Base-by-base conservation (phyloP, 1,139 yeast genomes). In the Suhomyces panamericanus region DNA sequence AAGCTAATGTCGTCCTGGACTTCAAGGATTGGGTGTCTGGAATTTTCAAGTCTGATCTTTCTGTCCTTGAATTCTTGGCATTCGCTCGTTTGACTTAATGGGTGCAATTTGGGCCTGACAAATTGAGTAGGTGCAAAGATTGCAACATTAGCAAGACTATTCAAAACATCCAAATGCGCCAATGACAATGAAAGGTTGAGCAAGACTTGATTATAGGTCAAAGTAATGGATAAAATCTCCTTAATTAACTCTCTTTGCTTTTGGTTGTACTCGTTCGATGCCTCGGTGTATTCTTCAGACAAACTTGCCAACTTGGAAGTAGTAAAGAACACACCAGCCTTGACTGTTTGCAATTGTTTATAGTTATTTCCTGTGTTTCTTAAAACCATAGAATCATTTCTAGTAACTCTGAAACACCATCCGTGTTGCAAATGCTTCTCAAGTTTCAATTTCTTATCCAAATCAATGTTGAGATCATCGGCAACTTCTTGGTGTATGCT, bases 1-100 rank as follows among this genome's bases (percentile, higher is more conserved):
- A 93, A 93, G 24, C 81, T 77, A 39, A 90, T 72, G 51, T 88
- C 96, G 51, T 90, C 96, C 63, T 90, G 97, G 42, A 83, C 87
- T 62, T 93, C 99, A 57, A 93, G 76, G 49, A 96, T 88, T 6
- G 99, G 99, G 60, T 93, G 99, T 52, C 99, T 78, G 0, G 97
- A 89, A 32, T 81, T 85, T 42, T 73, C 71, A 31, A 93, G 71
- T 11, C 75, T 64, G 2, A 89, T 75, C 43, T 69, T 72, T 48
- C 96, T 80, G 2, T 63, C 53, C 1, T 56, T 45, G 32, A 70
- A 69, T 39, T 73, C 69, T 3, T 50, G 56, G 17, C 57, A 49
- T 7, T 59, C 63, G 3, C 50, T 42, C 0, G 51, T 45, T n/a
- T 51, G 55, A 26, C 66, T 57, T 40, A 87, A 59, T 10, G 81